Conservation (phyloP, 345 rosid genomes). For the Firmiana major region DNA sequence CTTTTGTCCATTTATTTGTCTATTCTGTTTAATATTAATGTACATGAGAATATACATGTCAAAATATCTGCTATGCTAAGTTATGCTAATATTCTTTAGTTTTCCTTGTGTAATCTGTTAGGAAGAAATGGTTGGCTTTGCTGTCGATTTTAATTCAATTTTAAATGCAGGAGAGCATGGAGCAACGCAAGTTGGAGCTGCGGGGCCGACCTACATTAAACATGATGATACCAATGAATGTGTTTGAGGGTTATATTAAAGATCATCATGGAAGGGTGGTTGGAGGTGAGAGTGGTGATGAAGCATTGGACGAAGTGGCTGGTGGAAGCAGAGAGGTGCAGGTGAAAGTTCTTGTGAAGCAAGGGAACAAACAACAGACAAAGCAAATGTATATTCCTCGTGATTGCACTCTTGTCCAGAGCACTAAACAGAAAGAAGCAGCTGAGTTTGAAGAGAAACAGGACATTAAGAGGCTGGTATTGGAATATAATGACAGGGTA, state of each 20-base stretch:
- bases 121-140: not conserved
- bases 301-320: constrained; percentile 59
- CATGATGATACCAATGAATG: constrained; percentile 89
- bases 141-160: constrained; percentile 9
- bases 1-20: not conserved
- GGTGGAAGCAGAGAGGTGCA: constrained; percentile 80
- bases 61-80: not conserved
- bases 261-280: constrained; percentile 73
- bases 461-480: constrained; percentile 90
- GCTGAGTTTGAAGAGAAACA: constrained; percentile 97
- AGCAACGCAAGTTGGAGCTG: constrained; percentile 83
- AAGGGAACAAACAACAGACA: constrained; percentile 95
- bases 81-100: not conserved
- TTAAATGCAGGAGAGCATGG: constrained; percentile 88
- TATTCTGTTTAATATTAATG: not conserved
- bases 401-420: constrained; percentile 79
- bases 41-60: not conserved
- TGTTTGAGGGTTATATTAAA: constrained; percentile 82
- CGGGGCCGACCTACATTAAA: constrained; percentile 82
- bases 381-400: constrained; percentile 89
- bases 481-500: constrained; percentile 93
- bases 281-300: constrained; percentile 82
- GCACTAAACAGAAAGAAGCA: constrained; percentile 98
- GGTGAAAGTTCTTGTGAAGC: constrained; percentile 95
- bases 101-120: no score